phyloP scores from a whole-genome alignment of 208 protist species.

The Trypanosomatidae sp. region DNA sequence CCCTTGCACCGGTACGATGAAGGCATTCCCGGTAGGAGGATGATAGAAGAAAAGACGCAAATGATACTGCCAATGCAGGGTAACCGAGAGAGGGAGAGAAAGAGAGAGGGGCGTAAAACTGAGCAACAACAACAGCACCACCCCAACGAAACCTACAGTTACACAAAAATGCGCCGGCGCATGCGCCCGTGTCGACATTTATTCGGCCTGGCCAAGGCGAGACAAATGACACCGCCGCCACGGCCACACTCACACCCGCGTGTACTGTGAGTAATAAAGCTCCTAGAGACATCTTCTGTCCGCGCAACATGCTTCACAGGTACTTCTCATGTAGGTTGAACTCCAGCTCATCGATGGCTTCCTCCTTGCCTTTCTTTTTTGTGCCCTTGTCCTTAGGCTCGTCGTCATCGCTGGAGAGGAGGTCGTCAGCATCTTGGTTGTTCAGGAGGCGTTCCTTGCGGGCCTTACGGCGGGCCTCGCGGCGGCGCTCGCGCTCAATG shows the following conservation, averaged over 20 bases:
- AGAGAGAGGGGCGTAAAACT: no score
- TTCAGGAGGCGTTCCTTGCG: constrained; percentile 36
- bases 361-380: constrained; percentile 32
- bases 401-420: constrained; percentile 41
- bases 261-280: neutral
- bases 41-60: neutral
- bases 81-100: neutral
- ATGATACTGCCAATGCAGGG: neutral
- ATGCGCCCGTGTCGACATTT: neutral
- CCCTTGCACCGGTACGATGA: neutral
- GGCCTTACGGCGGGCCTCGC: constrained; percentile 38
- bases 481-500: constrained; percentile 27
- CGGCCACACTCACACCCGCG: neutral
- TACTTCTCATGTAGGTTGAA: constrained; percentile 34
- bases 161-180: neutral
- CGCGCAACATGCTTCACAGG: constrained; percentile 5
- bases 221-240: constrained; percentile 1
- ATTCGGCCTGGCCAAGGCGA: neutral
- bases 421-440: constrained; percentile 20
- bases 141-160: neutral
- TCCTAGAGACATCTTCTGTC: neutral
- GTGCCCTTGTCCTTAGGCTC: constrained; percentile 14
- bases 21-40: neutral
- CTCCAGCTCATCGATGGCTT: constrained; percentile 35
- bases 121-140: neutral